These are phyloP conservation scores for Collybia sp. DNA, from an alignment of 768 basidiomycete genomes.

Conservation along the genomic window DNA sequence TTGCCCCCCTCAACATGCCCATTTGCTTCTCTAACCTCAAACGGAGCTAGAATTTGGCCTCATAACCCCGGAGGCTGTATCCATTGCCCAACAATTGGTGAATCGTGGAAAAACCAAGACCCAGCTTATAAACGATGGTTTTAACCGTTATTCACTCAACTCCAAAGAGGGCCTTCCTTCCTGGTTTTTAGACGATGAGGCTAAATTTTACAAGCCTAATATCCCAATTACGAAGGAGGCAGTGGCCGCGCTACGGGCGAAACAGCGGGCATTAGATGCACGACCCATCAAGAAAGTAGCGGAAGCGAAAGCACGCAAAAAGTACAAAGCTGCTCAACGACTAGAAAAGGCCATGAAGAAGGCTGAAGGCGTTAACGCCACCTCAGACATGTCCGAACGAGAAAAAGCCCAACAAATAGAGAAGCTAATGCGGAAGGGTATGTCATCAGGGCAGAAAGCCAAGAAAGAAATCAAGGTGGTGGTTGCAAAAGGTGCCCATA, in stretches of 20 bases:
- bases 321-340: conserved; percentile 78
- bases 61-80: conserved; percentile 84
- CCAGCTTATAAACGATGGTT: conserved; percentile 89
- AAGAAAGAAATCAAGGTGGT: conserved; percentile 81
- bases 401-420: conserved; percentile 95
- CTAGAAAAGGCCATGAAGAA: conserved; percentile 94
- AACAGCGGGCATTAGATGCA: conserved; percentile 91
- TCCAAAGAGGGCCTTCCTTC: conserved; percentile 87
- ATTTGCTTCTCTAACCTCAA: conserved; percentile 4
- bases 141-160: conserved; percentile 89
- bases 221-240: conserved; percentile 98
- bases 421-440: conserved; percentile 82
- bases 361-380: conserved; percentile 88
- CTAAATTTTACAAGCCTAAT: conserved; percentile 89
- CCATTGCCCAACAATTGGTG: conserved; percentile 85
- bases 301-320: conserved; percentile 97
- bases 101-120: conserved; percentile 89
- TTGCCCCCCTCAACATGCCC: conserved; percentile 1
- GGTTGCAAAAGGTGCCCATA: conserved; percentile 88
- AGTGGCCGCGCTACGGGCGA: conserved; percentile 75
- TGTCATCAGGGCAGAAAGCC: conserved; percentile 57
- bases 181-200: conserved; percentile 98
- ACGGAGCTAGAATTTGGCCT: conserved; percentile 65
- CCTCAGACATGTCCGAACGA: conserved; percentile 86
- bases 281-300: conserved; percentile 99